Evolutionary conservation across 345 rosid genomes (phyloP), one percentile per base, ranked within the genome.

Genomic region (Euclidium syriacum): DNA sequence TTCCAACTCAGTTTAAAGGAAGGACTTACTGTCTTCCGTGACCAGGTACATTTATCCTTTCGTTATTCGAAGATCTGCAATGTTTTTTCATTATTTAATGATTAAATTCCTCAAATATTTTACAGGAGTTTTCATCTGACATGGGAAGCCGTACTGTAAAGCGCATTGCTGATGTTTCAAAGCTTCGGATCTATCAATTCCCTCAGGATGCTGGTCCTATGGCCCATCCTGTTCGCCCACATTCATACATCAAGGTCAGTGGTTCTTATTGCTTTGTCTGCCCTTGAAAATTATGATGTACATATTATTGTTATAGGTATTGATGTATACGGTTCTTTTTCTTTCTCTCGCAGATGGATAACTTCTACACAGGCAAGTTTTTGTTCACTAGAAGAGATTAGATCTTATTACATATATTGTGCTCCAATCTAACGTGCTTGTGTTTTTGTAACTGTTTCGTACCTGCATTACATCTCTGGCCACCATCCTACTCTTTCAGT

Each of bases 151-250:
- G 95, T 22, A 79, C 97, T 29, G 99, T 94, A 38, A 87, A 90
- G 90, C 85, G 97, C 62, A 90, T 94, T 78, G 81, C 79, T 61
- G 97, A 94, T 80, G 99, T 94, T 71, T 87, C 97, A 55, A 90
- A 32, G 75, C 97, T 94, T 61, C 80, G 99, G 42, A 87, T 30
- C 73, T 84, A 77, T 81, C 97, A 94, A 63, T 87, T 79, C 47
- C 97, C 99, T 39, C 71, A 90, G 99, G 99, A 94, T 87, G 85
- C 88, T 64, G 96, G 99, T 79, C 99, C 99, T 18, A 94, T 94
- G 97, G 97, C 99, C 67, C 97, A 94, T 77, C 99, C 99, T 65
- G 97, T 94, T 53, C 81, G 95, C 46, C 97, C 99, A 7, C 96
- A 94, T 80, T 94, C 97, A 70, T 94, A 94, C 76, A 90, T 94